These are phyloP conservation scores for Flaveria robusta DNA, from an alignment of 129 eudicot genomes.

Conservation along the genomic window DNA sequence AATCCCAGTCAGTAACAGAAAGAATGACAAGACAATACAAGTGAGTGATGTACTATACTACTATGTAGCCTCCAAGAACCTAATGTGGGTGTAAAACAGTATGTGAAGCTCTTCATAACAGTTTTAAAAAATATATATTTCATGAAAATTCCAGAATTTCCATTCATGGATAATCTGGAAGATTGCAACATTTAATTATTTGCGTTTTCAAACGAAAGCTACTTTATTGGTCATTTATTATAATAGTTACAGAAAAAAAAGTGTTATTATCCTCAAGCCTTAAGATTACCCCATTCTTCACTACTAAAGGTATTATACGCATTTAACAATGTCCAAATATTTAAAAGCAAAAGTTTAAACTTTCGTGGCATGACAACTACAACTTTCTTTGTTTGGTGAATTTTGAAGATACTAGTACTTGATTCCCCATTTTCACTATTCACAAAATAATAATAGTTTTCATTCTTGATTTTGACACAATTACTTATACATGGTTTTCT, in stretches of 20 bases:
- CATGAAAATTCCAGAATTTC: background rate
- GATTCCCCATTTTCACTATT: background rate
- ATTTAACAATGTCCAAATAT: background rate
- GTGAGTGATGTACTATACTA: too few relatives aligned
- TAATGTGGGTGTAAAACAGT: too few relatives aligned
- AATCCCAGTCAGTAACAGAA: too few relatives aligned
- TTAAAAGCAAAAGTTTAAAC: constrained; percentile 2
- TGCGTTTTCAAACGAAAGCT: background rate
- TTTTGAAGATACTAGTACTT: constrained; percentile 7
- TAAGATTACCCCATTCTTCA: background rate
- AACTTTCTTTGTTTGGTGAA: background rate
- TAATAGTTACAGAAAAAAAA: background rate
- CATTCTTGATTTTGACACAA: background rate
- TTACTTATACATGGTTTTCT: background rate
- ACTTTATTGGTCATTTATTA: background rate
- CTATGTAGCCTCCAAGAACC: too few relatives aligned
- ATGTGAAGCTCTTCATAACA: background rate
- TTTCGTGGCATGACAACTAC: background rate
- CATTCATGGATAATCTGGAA: background rate
- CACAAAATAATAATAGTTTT: background rate
- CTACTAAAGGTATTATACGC: background rate
- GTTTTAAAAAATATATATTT: background rate
- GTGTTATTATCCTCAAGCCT: background rate
- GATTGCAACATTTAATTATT: background rate
- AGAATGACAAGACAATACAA: too few relatives aligned